These are phyloP conservation scores for Elongisporangium senticosum DNA, from an alignment of 352 stramenopile species.

Conservation along the genomic window DNA sequence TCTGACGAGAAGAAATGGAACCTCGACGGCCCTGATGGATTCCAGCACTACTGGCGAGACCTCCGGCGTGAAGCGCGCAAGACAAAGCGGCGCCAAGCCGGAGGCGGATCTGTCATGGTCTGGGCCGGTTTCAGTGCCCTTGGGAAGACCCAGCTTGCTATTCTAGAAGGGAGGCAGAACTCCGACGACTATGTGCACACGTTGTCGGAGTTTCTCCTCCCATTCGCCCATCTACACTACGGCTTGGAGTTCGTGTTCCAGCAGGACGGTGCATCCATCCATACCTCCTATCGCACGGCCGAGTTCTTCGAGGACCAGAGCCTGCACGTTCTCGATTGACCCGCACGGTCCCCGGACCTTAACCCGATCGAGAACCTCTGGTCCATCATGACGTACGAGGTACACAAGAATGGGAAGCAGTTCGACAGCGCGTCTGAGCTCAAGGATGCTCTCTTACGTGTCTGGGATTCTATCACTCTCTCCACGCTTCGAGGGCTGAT, in stretches of 20 bases:
- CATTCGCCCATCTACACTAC: conserved; percentile 7
- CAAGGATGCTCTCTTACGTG: conserved; percentile 2
- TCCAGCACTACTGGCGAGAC: conserved; percentile 25
- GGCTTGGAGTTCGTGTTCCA: conserved; percentile 8
- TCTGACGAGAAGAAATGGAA: conserved; percentile 41
- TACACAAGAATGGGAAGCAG: neutral
- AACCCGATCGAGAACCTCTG: conserved; percentile 8
- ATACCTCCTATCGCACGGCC: neutral
- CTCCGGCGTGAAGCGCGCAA: neutral
- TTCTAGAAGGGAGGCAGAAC: neutral
- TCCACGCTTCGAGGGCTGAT: conserved; percentile 4
- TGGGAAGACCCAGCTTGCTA: neutral
- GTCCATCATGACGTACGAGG: neutral
- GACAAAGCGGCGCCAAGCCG: conserved; percentile 9
- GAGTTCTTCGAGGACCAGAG: conserved; percentile 6
- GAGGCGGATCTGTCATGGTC: conserved; percentile 19
- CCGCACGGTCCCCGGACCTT: neutral
- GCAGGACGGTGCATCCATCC: conserved; percentile 9
- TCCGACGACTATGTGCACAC: conserved; percentile 1
- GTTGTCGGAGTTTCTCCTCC: conserved; percentile 8
- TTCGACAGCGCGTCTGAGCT: neutral
- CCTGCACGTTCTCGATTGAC: conserved; percentile 1
- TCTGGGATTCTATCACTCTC: neutral
- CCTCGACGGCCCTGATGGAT: conserved; percentile 28
- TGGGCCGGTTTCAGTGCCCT: conserved; percentile 15